phyloP scores from a whole-genome alignment of 495 filamentous ascomycete genomes.

The Talaromyces trachyspermus region DNA sequence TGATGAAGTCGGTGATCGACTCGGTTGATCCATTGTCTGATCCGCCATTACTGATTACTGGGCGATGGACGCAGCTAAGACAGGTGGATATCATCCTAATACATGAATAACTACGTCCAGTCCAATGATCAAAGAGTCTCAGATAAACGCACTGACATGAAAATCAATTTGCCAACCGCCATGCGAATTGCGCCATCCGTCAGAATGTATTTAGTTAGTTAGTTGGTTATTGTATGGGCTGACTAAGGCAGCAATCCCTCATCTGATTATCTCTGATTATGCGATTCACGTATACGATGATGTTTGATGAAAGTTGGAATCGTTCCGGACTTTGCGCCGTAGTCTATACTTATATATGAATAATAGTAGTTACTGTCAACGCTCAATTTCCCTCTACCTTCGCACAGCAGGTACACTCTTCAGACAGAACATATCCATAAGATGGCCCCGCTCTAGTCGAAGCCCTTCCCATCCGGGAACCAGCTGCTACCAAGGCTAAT shows the following conservation, averaged over 20 bases:
- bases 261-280: not conserved
- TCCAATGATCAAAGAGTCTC: too few species aligned
- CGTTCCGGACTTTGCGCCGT: too few species aligned
- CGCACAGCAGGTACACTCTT: not conserved
- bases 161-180: not conserved
- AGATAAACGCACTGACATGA: not conserved
- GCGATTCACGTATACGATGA: not conserved
- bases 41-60: too few species aligned
- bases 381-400: not conserved
- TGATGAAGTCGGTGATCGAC: too few species aligned
- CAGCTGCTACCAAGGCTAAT: slow-evolving; percentile 30
- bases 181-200: not conserved
- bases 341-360: too few species aligned
- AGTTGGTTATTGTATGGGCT: not conserved
- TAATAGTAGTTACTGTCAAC: too few species aligned
- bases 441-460: slow-evolving; percentile 52
- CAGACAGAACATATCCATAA: slow-evolving; percentile 9
- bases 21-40: too few species aligned
- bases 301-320: not conserved
- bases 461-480: slow-evolving; percentile 26
- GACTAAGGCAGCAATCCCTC: not conserved
- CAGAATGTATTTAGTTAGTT: too few species aligned
- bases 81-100: too few species aligned
- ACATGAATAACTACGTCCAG: too few species aligned
- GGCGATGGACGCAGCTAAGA: too few species aligned